Base-by-base conservation (phyloP, 768 basidiomycete genomes). In the Tylopilus rubrobrunneus region DNA sequence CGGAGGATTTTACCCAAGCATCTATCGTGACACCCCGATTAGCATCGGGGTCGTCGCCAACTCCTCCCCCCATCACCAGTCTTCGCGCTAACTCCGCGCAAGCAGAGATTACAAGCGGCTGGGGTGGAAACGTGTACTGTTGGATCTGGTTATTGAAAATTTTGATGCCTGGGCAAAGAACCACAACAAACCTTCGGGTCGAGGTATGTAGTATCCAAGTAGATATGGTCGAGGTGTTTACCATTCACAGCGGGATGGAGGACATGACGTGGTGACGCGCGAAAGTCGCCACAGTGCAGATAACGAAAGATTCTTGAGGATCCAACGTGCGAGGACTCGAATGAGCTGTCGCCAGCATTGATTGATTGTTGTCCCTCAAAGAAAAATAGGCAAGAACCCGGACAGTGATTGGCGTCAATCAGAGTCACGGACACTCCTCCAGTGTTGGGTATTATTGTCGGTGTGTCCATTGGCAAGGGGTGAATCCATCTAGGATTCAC, bases 391-490 rank as follows among this genome's bases (percentile, higher is more conserved):
- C 86, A 92, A 2, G 94, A 97, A 5, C 97, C 97, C 6, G 97
- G 97, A 79, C 96, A 98, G 65, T 98, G 97, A 67, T 99, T 98
- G 10, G 96, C 97, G 63, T 97, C 92, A n/a, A 99, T 92, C 39
- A 95, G 81, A 2, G 93, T 98, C 5, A 98, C 95, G 36, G 73
- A 76, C 34, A 98, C 91, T 2, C 94, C 94, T 27, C 84, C 83
- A 0, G 92, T 92, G 59, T 89, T 72, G 1, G 96, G 92, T 51
- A 97, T 78, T 33, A 82, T 67, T 0, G 83, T 86, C 0, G 92
- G 79, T 0, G 74, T 74, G 68, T 97, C 82, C 80, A 93, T 82
- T 1, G 92, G 89, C 4, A 98, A 76, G 6, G 92, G 84, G 62
- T 88, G 79, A 0, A 99, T 86, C 92, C 92, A 98, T 73, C 88